These are phyloP conservation scores for Alternaria sp. DNA, from an alignment of 2,329 filamentous ascomycete genomes.

Conservation along the genomic window DNA sequence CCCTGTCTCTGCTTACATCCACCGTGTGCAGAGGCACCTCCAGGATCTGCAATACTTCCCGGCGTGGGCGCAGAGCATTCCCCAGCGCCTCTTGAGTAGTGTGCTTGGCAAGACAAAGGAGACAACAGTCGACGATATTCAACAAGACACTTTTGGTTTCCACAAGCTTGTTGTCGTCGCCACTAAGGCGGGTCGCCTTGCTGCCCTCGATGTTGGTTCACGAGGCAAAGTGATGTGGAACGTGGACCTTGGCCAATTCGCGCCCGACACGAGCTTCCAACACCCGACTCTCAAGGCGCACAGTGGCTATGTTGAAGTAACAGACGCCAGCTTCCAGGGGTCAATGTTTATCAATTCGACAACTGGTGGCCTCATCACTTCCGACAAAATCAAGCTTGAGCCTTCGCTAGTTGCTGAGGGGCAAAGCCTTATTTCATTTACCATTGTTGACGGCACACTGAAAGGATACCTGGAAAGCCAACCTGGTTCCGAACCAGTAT, in stretches of 20 bases:
- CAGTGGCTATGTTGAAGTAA: constrained; percentile 44
- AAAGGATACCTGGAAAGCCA: constrained; percentile 38
- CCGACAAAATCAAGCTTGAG: constrained; percentile 21
- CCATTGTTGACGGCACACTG: constrained; percentile 41
- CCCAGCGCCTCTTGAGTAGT: constrained; percentile 67
- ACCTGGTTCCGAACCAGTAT: constrained; percentile 52
- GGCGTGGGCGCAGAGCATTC: constrained; percentile 72
- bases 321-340: constrained; percentile 27
- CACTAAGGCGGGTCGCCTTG: constrained; percentile 78
- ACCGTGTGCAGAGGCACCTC: constrained; percentile 82
- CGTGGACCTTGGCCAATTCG: constrained; percentile 65
- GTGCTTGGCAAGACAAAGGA: constrained; percentile 64
- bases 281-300: constrained; percentile 57
- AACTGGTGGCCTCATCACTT: constrained; percentile 35
- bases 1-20: constrained; percentile 79
- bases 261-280: constrained; percentile 64
- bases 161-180: constrained; percentile 83
- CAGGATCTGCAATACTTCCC: constrained; percentile 80
- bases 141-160: constrained; percentile 82
- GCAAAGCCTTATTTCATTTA: constrained; percentile 40
- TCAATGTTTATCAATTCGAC: constrained; percentile 43
- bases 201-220: constrained; percentile 78
- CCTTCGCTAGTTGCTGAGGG: constrained; percentile 18
- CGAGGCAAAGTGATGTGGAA: constrained; percentile 80
- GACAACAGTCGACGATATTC: constrained; percentile 59